Conservation (phyloP, 2,329 filamentous ascomycete species). For the Fusarium torreyae region DNA sequence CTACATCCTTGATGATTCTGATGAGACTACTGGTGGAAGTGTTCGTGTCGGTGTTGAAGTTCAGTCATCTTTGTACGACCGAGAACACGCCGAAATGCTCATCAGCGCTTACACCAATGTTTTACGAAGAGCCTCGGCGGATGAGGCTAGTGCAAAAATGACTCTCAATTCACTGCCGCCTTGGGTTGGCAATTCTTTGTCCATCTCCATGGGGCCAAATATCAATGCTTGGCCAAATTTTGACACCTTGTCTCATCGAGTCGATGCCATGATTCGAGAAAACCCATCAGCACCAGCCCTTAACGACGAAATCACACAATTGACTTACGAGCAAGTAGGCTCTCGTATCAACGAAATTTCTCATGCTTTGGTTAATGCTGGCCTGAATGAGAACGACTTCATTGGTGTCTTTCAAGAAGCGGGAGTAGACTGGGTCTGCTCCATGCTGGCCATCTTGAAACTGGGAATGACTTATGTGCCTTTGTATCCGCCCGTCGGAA, state of each 20-base stretch:
- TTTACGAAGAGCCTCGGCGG: not conserved
- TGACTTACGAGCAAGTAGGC: constrained; percentile 7
- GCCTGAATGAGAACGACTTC: not conserved
- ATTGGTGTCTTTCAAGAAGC: constrained; percentile 20
- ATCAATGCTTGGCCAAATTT: constrained; percentile 1
- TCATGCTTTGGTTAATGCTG: not conserved
- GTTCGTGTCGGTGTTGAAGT: constrained; percentile 8
- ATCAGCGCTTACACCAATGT: not conserved
- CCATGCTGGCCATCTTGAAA: constrained; percentile 19
- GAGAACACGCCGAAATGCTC: constrained; percentile 8
- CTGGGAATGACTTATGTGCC: constrained; percentile 23
- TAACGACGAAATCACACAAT: not conserved
- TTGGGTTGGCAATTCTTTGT: not conserved
- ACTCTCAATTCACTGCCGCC: not conserved
- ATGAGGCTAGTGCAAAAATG: not conserved
- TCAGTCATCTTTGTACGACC: not conserved
- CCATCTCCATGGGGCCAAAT: constrained; percentile 1
- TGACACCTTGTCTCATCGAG: not conserved
- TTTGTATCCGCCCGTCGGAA: constrained; percentile 7
- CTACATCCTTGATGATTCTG: constrained; percentile 7
- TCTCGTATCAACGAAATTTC: constrained; percentile 1
- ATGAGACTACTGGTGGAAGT: not conserved
- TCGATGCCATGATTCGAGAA: constrained; percentile 1
- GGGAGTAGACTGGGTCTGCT: constrained; percentile 11
- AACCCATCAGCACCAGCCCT: not conserved